A percentile compares a stretch with the other conserved stretches of the same genome.
Evolutionary conservation across 306 rosid species (phyloP).

Genomic region (Prunus kanzakura): DNA sequence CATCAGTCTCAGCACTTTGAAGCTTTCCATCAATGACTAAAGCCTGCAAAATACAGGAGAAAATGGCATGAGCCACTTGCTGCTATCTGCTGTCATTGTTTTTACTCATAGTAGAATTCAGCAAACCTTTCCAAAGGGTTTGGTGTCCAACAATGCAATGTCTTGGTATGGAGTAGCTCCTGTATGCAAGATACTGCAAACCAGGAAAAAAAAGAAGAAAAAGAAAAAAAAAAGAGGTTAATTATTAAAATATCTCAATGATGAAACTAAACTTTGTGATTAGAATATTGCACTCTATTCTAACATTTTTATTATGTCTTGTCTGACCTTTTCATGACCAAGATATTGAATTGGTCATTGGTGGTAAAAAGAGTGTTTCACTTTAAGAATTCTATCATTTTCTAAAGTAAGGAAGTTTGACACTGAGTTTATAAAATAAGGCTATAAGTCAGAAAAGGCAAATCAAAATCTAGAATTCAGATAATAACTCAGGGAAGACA

Average conservation of each 20-base stretch:
- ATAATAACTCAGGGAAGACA: neutral
- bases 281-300: neutral
- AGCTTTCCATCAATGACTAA: conserved; percentile 96
- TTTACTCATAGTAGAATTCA: neutral
- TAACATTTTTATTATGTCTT: conserved; percentile 7
- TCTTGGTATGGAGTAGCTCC: conserved; percentile 93
- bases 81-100: neutral
- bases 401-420: conserved; percentile 2
- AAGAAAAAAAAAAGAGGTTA: neutral
- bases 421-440: neutral
- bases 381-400: conserved; percentile 26
- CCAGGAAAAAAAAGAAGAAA: neutral
- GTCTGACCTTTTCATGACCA: conserved; percentile 64
- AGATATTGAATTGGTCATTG: neutral
- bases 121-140: conserved; percentile 90
- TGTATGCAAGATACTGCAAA: conserved; percentile 79
- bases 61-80: neutral
- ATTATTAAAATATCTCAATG: neutral
- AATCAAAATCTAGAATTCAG: neutral
- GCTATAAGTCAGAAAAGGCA: neutral
- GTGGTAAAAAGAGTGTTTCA: conserved; percentile 26
- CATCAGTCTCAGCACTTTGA: conserved; percentile 97
- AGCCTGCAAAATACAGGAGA: conserved; percentile 44
- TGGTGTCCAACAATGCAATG: conserved; percentile 91
- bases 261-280: neutral